Evolutionary conservation across 768 basidiomycete genomes (phyloP).

Genomic region (Russula abietina): DNA sequence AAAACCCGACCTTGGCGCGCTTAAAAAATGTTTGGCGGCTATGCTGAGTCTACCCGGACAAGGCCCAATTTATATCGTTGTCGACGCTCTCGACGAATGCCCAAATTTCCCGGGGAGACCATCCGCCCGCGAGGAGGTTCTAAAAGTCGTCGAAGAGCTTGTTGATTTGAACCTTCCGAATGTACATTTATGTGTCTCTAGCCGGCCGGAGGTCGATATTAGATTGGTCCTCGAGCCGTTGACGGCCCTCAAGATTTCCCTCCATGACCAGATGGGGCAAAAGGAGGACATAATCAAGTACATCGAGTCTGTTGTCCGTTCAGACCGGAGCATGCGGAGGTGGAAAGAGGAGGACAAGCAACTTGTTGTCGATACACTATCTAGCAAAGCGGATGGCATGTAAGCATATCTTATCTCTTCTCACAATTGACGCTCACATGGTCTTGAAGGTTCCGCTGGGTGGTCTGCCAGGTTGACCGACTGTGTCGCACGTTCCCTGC

Average conservation of each 20-base stretch:
- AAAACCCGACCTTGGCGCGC: not conserved
- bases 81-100: constrained; percentile 14
- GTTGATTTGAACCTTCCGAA: not conserved
- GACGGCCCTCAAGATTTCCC: not conserved
- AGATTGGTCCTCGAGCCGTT: not conserved
- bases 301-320: not conserved
- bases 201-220: constrained; percentile 10
- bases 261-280: constrained; percentile 6
- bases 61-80: not conserved
- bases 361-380: not conserved
- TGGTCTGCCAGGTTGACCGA: constrained; percentile 4
- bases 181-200: constrained; percentile 4
- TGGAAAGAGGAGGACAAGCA: constrained; percentile 1
- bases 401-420: not conserved
- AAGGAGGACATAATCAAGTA: not conserved
- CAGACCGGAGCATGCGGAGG: constrained; percentile 5
- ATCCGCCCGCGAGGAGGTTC: constrained; percentile 1
- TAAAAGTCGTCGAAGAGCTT: not conserved
- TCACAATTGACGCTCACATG: not conserved
- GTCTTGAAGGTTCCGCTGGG: constrained; percentile 12
- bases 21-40: not conserved
- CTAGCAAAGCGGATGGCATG: constrained; percentile 9
- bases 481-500: not conserved
- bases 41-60: not conserved
- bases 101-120: not conserved